These are phyloP conservation scores for Xylariaceae sp. DNA, from an alignment of 2,329 filamentous ascomycete species.

Conservation along the genomic window DNA sequence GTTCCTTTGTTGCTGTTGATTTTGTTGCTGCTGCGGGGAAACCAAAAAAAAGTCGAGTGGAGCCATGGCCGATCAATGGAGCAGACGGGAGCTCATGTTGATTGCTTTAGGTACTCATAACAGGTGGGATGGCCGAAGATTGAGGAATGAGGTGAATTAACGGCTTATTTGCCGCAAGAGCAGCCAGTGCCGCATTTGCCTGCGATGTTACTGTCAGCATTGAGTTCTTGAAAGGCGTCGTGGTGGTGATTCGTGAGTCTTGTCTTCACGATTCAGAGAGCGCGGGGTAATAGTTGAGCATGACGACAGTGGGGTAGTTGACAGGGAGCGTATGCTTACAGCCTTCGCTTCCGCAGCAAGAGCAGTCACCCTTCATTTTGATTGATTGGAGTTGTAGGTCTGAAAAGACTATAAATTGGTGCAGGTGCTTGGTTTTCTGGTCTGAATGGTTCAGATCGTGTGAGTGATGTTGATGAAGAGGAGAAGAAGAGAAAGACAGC, in stretches of 20 bases:
- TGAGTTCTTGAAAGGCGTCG: background rate
- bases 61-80: constrained; percentile 2
- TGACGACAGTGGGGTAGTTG: constrained; percentile 11
- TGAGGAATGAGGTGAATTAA: constrained; percentile 1
- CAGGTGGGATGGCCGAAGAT: background rate
- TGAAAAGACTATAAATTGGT: constrained; percentile 4
- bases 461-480: background rate
- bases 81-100: background rate
- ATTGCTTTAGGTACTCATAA: background rate
- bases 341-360: constrained; percentile 22
- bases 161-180: constrained; percentile 25
- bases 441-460: background rate
- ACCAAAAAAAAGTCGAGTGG: background rate
- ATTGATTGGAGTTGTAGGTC: constrained; percentile 9
- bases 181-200: constrained; percentile 25
- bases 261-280: background rate
- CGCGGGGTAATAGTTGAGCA: constrained; percentile 10
- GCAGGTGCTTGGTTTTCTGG: background rate
- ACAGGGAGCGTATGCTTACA: constrained; percentile 16
- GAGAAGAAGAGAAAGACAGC: background rate
- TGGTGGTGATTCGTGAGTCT: background rate
- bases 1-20: background rate
- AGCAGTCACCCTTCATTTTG: constrained; percentile 28
- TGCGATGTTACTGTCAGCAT: constrained; percentile 9
- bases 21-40: background rate